These are phyloP conservation scores for Lactarius pseudohatsudake DNA, from an alignment of 768 basidiomycete genomes.

Conservation along the genomic window DNA sequence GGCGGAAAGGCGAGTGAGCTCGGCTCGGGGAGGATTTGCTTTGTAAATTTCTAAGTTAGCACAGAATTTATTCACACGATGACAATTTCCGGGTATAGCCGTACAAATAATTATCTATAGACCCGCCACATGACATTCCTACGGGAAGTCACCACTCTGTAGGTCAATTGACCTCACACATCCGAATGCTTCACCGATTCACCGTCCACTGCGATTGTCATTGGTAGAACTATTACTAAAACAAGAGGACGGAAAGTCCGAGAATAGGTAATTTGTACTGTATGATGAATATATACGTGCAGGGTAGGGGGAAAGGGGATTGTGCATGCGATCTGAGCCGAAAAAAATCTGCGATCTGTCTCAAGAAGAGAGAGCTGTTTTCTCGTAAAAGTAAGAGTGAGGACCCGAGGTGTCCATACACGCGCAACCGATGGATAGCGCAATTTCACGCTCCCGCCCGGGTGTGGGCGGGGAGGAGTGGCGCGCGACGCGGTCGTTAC, in stretches of 20 bases:
- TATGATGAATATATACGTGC: slow-evolving; percentile 29
- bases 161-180: no score
- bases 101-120: no score
- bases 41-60: no score
- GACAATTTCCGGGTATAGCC: no score
- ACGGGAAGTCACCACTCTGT: no score
- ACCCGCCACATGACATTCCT: no score
- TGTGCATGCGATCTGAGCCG: slow-evolving; percentile 12
- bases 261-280: slow-evolving; percentile 23
- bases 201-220: slow-evolving; percentile 24
- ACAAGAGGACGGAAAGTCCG: slow-evolving; percentile 22
- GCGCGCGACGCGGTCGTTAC: slow-evolving; percentile 35
- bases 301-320: slow-evolving; percentile 17
- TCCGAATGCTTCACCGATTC: background rate
- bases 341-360: slow-evolving; percentile 14
- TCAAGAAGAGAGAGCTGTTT: slow-evolving; percentile 4
- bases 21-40: no score
- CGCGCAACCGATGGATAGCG: slow-evolving; percentile 1
- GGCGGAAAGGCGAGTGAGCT: no score
- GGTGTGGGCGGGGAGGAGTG: slow-evolving; percentile 23
- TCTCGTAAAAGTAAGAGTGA: background rate
- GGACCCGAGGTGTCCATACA: slow-evolving; percentile 11
- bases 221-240: slow-evolving; percentile 26
- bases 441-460: slow-evolving; percentile 13
- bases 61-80: no score